Base-by-base conservation (phyloP, 139 green algal species). In the Chlorella sp. region DNA sequence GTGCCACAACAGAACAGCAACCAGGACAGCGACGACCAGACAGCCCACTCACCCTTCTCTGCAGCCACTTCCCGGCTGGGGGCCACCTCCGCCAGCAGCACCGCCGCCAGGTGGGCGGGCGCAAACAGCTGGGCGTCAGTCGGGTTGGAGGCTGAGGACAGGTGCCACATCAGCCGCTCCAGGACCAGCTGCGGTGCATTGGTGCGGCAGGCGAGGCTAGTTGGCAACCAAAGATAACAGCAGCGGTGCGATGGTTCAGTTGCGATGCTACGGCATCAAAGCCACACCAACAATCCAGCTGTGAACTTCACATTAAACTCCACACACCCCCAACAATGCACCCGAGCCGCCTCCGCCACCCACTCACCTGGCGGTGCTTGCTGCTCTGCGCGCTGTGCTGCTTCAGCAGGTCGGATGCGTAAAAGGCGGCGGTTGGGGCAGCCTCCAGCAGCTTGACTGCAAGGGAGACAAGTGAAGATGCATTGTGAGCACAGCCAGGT, bases 31-130 rank as follows among this genome's bases (percentile, higher is more conserved):
- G 6, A 32, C 8, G 9, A 34, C 19, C 30, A 34, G 14, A 17
- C 5, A 36, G 38, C 81, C 64, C 62, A 48, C 24, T 24, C 44
- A 60, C 90, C 91, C 34, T 84, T 80, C 54, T 90, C 74, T 16
- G 75, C 83, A 9, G 91, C 93, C 30, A 88, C 77, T 81, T 93
- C 86, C 20, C 90, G 70, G 40, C 76, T 80, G 0, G 79, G 40
- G 11, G 38, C 19, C 62, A 95, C 92, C 74, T 96, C 91, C 13
- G 86, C 84, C 40, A 96, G 76, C 48, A 98, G 73, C 46, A 98
- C 44, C n/a, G 94, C 89, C 68, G 97, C 85, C 76, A 96, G 87
- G 68, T 96, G 94, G 17, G 89, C 80, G 16, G 88, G 81, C 14
- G 87, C 84, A 43, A 90, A 76, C 56, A 86, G 79, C 43, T 67